Evolutionary conservation across 352 stramenopile species (phyloP).

Genomic region (Globisporangium splendens): DNA sequence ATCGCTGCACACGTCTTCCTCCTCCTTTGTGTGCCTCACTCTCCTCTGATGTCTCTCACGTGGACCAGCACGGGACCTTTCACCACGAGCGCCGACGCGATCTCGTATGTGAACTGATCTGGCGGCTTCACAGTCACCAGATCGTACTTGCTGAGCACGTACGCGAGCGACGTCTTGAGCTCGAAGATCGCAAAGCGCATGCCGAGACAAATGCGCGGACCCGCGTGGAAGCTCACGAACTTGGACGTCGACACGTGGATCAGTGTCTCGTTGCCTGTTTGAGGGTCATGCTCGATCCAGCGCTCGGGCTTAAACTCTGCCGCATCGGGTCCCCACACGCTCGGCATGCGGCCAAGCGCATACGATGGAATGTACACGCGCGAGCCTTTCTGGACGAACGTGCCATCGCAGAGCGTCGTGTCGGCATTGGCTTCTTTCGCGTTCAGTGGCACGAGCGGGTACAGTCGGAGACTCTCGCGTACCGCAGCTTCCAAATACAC

Average conservation of each 20-base stretch:
- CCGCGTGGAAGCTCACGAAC: conserved; percentile 41
- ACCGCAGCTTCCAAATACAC: conserved; percentile 45
- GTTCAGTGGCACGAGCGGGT: conserved; percentile 34
- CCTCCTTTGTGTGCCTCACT: neutral
- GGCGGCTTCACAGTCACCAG: conserved; percentile 12
- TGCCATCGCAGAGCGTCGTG: conserved; percentile 40
- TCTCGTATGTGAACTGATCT: conserved; percentile 12
- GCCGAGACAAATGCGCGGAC: conserved; percentile 40
- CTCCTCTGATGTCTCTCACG: neutral
- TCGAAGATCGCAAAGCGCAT: conserved; percentile 28
- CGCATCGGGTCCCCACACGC: conserved; percentile 36
- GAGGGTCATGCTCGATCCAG: conserved; percentile 27
- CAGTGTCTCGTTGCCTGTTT: conserved; percentile 11
- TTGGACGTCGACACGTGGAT: conserved; percentile 26
- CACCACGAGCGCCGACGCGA: conserved; percentile 12
- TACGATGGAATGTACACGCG: conserved; percentile 42
- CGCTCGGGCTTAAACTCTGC: conserved; percentile 41
- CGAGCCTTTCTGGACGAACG: conserved; percentile 30
- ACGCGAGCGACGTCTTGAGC: conserved; percentile 24
- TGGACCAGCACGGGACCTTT: neutral
- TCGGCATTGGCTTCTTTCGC: conserved; percentile 21
- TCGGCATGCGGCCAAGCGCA: conserved; percentile 30
- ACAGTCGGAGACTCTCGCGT: conserved; percentile 32
- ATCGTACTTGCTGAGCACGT: conserved; percentile 21
- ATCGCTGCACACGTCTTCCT: neutral